Evolutionary conservation across 2,329 filamentous ascomycete species (phyloP), one percentile per base, ranked within the genome.

Genomic region (Colletotrichum sp.): DNA sequence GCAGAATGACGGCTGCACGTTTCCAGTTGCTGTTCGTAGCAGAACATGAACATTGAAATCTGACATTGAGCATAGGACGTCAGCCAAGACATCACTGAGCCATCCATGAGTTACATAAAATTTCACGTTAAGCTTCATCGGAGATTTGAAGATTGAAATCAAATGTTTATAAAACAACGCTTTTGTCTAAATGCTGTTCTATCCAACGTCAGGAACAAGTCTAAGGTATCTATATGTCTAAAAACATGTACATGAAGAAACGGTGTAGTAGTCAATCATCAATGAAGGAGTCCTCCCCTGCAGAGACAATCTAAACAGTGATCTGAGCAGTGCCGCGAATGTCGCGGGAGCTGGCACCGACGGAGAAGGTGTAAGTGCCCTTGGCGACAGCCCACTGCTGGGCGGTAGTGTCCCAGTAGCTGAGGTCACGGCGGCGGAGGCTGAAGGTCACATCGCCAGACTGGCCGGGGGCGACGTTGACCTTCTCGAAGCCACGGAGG

Each of bases 351-450:
- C 73, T 76, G 30, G 69, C 44, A 28, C 70, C 73, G 2, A 76
- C 73, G 4, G 69, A 44, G 5, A 76, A 57, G n/a, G 65, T 75
- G 64, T 80, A 79, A 36, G 79, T 77, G 30, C 84, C 82, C 6
- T 80, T 80, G 5, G 88, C 88, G 77, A 90, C 83, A 13, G 89
- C 84, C 89, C 89, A 90, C 76, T 89, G 89, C 81, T 88, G 87
- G 65, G 83, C 81, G 5, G 83, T 80, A 3, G 85, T 84, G 67
- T 87, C 88, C 89, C 89, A 90, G 76, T 88, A 89, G 72, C 88
- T 89, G 73, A 90, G 76, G 79, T 90, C 89, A 77, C 87, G 88
- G 16, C 89, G 84, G 9, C 82, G 86, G 55, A 90, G 79, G 1
- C 80, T 81, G 80, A 90, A 83, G 18, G 82, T 83, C 10, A 90